Percentiles rank a stretch among this genome's conserved stretches.
Evolutionary conservation across 805 yeast genomes (phyloP).

Genomic region (Candida stauntonica): DNA sequence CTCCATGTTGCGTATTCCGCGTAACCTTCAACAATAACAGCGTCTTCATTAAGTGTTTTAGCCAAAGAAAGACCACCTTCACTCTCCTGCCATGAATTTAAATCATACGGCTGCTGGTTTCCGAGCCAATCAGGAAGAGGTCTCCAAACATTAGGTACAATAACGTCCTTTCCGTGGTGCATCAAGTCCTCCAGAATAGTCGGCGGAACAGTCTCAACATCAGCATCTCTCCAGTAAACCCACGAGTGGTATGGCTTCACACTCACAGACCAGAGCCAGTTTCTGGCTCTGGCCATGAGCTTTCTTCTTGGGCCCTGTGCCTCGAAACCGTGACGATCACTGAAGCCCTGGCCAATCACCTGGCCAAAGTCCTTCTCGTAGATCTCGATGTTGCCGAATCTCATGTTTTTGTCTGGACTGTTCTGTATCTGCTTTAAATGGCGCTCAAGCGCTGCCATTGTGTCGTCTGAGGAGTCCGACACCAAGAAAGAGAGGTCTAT

Average conservation of each 20-base stretch:
- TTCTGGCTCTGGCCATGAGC: conserved; percentile 93
- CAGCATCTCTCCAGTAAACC: conserved; percentile 98
- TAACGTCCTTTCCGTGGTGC: conserved; percentile 88
- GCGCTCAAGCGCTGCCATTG: conserved; percentile 62
- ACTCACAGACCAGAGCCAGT: conserved; percentile 88
- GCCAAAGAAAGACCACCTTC: conserved; percentile 80
- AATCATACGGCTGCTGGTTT: conserved; percentile 79
- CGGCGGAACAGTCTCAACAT: conserved; percentile 83
- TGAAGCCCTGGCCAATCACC: conserved; percentile 85
- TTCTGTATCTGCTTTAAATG: conserved; percentile 63
- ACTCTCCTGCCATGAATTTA: conserved; percentile 82
- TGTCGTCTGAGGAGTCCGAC: conserved; percentile 85
- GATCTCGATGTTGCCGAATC: conserved; percentile 82
- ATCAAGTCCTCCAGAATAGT: conserved; percentile 88
- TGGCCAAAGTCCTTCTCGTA: conserved; percentile 94
- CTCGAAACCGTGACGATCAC: conserved; percentile 92
- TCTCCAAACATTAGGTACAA: conserved; percentile 94
- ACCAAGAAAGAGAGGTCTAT: conserved; percentile 85
- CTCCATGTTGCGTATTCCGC: conserved; percentile 98
- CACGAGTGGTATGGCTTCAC: conserved; percentile 89
- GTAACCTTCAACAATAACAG: conserved; percentile 95
- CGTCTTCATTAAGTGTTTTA: conserved; percentile 78
- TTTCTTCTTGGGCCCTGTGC: conserved; percentile 96
- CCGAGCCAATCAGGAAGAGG: conserved; percentile 87
- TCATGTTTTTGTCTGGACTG: conserved; percentile 52